A percentile compares a stretch with the other conserved stretches of the same genome.
These are phyloP conservation scores for Neospora caninum DNA, from an alignment of 169 alveolate genomes.

Conservation along the genomic window DNA sequence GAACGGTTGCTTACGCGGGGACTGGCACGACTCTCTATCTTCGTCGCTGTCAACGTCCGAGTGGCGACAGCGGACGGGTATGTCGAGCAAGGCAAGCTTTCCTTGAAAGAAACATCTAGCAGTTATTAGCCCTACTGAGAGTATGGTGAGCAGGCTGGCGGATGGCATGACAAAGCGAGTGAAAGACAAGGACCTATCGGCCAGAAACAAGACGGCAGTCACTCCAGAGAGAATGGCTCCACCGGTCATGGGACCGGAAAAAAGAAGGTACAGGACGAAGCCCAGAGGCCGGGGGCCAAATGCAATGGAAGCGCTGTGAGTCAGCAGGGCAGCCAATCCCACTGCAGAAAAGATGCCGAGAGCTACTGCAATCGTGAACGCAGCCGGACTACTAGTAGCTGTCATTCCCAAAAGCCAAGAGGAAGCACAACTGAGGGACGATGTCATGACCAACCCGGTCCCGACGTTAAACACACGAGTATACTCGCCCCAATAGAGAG, in stretches of 20 bases:
- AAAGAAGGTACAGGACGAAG: background rate
- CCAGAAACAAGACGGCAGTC: background rate
- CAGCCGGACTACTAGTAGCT: constrained; percentile 7
- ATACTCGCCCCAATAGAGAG: background rate
- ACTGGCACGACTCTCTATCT: background rate
- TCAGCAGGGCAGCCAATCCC: background rate
- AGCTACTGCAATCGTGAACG: background rate
- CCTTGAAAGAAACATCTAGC: background rate
- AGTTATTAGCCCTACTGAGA: background rate
- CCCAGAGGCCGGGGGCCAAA: constrained; percentile 22
- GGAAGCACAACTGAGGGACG: background rate
- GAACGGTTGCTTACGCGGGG: too few species aligned
- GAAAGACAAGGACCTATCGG: background rate
- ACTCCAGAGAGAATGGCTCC: constrained; percentile 14
- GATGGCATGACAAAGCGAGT: background rate
- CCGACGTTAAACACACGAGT: background rate
- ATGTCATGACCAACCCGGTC: background rate
- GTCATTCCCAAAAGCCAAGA: background rate
- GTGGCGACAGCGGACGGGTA: background rate
- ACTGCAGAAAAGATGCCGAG: background rate
- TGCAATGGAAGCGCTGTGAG: background rate
- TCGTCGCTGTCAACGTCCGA: background rate
- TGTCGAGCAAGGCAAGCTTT: background rate
- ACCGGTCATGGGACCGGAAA: background rate
- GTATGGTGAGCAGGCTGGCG: background rate